Evolutionary conservation across 192 early-diverging fungal genomes (phyloP).

Genomic region (Geranomyces michiganensis): DNA sequence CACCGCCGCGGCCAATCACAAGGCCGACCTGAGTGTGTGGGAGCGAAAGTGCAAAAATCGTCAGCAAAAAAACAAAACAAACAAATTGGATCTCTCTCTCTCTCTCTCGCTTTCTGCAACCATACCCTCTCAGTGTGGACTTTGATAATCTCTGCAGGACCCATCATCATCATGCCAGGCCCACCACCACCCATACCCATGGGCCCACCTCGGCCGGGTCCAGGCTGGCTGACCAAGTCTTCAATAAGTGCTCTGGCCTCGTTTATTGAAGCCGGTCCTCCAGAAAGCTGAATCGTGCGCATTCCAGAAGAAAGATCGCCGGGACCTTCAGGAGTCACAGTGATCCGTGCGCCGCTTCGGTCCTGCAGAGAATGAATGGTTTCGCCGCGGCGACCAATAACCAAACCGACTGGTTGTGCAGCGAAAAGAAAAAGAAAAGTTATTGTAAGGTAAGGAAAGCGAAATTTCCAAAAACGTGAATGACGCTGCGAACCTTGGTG

Average conservation of each 20-base stretch:
- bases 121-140: slow-evolving; percentile 59
- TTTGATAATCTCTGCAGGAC: slow-evolving; percentile 55
- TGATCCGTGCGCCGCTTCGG: slow-evolving; percentile 72
- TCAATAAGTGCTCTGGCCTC: slow-evolving; percentile 44
- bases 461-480: neutral
- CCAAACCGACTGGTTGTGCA: slow-evolving; percentile 83
- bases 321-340: slow-evolving; percentile 52
- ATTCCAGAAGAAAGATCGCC: slow-evolving; percentile 17
- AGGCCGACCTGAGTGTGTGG: slow-evolving; percentile 72
- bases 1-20: slow-evolving; percentile 75
- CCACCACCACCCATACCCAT: slow-evolving; percentile 11
- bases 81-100: neutral
- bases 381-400: slow-evolving; percentile 78
- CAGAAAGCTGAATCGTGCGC: slow-evolving; percentile 45
- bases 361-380: slow-evolving; percentile 81
- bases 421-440: slow-evolving; percentile 5
- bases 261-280: slow-evolving; percentile 38
- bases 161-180: neutral
- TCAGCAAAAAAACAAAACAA: neutral
- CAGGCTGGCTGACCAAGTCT: slow-evolving; percentile 24
- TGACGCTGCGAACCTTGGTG: slow-evolving; percentile 18
- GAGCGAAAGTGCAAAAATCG: neutral
- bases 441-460: neutral
- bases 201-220: slow-evolving; percentile 12
- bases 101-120: no score